Conservation (phyloP, 2,329 filamentous ascomycete genomes). For the Pestalotiopsis sp. region DNA sequence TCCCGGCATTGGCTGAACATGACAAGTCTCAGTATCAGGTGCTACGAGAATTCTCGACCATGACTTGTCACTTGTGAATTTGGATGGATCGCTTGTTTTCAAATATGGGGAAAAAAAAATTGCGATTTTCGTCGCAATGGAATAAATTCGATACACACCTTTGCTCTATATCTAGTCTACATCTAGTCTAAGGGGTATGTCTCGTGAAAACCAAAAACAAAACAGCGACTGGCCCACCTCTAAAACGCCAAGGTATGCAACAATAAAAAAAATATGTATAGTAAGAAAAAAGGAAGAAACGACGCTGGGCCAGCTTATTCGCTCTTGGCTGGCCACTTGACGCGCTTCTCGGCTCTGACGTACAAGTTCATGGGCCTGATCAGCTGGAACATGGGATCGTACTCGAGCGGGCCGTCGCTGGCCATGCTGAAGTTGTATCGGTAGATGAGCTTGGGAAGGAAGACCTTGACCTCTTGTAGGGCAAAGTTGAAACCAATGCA, state of each 20-base stretch:
- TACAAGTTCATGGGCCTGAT: slow-evolving; percentile 58
- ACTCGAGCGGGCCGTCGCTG: slow-evolving; percentile 53
- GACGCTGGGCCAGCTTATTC: slow-evolving; percentile 3
- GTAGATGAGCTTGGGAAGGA: slow-evolving; percentile 55
- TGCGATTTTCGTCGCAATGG: not conserved
- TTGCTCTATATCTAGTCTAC: not conserved
- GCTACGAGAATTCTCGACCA: too few relatives aligned
- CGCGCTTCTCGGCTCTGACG: slow-evolving; percentile 48
- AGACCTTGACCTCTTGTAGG: slow-evolving; percentile 60
- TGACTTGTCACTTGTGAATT: too few relatives aligned
- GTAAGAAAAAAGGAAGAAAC: slow-evolving; percentile 1
- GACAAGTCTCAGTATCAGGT: too few relatives aligned
- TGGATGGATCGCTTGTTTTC: not conserved
- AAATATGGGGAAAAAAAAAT: not conserved
- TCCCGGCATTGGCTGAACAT: too few relatives aligned
- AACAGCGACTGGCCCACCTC: not conserved
- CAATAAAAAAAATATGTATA: not conserved
- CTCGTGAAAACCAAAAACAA: not conserved
- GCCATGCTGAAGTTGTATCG: slow-evolving; percentile 58
- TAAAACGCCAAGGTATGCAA: slow-evolving; percentile 5
- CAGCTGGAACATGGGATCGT: slow-evolving; percentile 61
- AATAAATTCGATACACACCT: not conserved
- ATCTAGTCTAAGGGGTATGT: slow-evolving; percentile 5
- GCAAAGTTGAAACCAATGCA: slow-evolving; percentile 70
- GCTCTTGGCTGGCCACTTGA: slow-evolving; percentile 44